Conservation (phyloP, 306 rosid genomes). For the Fragaria ananassa region DNA sequence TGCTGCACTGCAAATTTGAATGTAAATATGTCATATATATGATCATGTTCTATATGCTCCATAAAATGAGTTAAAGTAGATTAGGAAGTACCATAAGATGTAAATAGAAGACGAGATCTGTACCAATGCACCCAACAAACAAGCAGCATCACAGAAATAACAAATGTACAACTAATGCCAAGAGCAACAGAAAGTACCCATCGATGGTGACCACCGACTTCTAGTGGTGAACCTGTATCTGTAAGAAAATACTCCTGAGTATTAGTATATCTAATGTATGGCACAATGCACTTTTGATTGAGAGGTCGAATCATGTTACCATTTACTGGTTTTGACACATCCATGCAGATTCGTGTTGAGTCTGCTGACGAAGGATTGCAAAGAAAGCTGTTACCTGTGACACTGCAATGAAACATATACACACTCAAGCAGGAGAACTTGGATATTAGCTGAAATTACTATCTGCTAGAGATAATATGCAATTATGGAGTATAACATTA, state of each 20-base stretch:
- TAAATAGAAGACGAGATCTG: slow-evolving; percentile 63
- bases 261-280: slow-evolving; percentile 4
- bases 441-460: not conserved
- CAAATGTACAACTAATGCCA: slow-evolving; percentile 70
- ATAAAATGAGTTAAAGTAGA: slow-evolving; percentile 15
- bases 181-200: slow-evolving; percentile 65
- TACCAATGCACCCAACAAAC: slow-evolving; percentile 71
- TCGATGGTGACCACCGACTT: slow-evolving; percentile 40
- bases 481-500: not conserved
- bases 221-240: slow-evolving; percentile 54
- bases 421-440: slow-evolving; percentile 19
- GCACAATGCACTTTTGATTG: not conserved
- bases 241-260: slow-evolving; percentile 28
- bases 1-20: slow-evolving; percentile 72
- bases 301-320: slow-evolving; percentile 45
- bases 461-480: too few relatives aligned
- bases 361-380: slow-evolving; percentile 52
- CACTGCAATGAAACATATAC: slow-evolving; percentile 40
- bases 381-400: slow-evolving; percentile 81
- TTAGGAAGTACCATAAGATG: slow-evolving; percentile 76
- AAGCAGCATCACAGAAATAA: slow-evolving; percentile 63
- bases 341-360: slow-evolving; percentile 47
- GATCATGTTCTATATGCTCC: not conserved
- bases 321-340: slow-evolving; percentile 52
- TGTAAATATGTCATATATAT: not conserved